Conservation (phyloP, 495 filamentous ascomycete species). For the Pyrenula massariospora region DNA sequence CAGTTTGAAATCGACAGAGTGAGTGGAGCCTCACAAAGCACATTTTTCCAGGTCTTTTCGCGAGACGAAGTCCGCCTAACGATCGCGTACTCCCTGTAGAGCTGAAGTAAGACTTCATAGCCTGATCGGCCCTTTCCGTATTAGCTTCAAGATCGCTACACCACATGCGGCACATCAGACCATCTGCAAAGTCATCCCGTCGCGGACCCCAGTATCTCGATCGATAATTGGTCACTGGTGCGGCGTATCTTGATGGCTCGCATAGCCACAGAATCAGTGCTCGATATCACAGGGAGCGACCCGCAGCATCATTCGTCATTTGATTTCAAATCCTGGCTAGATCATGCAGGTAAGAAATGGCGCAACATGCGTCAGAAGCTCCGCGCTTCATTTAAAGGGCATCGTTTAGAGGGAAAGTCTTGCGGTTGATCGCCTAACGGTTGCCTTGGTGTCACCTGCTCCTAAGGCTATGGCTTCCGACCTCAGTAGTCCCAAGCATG, state of each 20-base stretch:
- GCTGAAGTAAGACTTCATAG: neutral
- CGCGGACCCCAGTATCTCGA: neutral
- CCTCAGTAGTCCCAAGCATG: neutral
- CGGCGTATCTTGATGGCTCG: no score
- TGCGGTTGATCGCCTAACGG: neutral
- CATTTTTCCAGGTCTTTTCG: neutral
- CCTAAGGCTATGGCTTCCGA: neutral
- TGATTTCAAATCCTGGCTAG: neutral
- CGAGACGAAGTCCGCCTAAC: neutral
- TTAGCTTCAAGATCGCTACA: neutral
- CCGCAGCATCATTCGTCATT: neutral
- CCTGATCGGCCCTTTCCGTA: neutral
- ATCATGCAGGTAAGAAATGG: neutral
- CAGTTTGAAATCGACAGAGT: neutral
- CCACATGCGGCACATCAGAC: neutral
- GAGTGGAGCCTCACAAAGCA: neutral
- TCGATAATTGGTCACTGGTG: neutral
- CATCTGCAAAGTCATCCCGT: neutral
- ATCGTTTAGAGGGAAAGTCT: neutral
- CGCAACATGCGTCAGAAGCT: neutral
- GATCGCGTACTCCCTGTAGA: neutral
- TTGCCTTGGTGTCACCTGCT: neutral
- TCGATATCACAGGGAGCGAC: neutral
- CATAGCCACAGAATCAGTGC: neutral
- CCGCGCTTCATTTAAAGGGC: neutral